Evolutionary conservation across 352 stramenopile species (phyloP).

Genomic region (Globisporangium spinosum): DNA sequence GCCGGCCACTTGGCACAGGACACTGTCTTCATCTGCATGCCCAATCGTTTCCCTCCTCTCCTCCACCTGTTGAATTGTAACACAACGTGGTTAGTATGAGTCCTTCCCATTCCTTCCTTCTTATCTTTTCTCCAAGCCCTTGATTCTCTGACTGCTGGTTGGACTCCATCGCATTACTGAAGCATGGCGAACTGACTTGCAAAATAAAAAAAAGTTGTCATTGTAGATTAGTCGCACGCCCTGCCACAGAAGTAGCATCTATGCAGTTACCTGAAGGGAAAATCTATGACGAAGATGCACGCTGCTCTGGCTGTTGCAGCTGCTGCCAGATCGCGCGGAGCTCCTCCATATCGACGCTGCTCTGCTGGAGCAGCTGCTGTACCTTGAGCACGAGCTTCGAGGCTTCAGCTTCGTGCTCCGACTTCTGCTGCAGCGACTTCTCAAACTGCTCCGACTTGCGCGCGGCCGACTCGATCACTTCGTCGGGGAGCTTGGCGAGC

Average conservation of each 20-base stretch:
- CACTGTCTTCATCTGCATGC: neutral
- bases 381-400: slow-evolving; percentile 22
- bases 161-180: neutral
- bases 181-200: neutral
- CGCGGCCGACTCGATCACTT: slow-evolving; percentile 91
- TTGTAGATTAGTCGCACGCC: neutral
- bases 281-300: neutral
- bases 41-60: neutral
- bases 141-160: neutral
- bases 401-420: slow-evolving; percentile 31
- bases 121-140: neutral
- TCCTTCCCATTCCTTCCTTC: neutral
- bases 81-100: neutral
- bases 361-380: slow-evolving; percentile 17
- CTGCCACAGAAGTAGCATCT: neutral
- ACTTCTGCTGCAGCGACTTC: slow-evolving; percentile 49
- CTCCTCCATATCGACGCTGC: slow-evolving; percentile 12
- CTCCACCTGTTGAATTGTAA: neutral
- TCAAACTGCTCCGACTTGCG: slow-evolving; percentile 91
- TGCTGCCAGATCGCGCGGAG: slow-evolving; percentile 26
- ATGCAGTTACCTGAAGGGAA: neutral
- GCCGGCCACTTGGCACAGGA: neutral
- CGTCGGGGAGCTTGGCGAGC: slow-evolving; percentile 94
- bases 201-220: neutral
- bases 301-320: slow-evolving; percentile 1